Percentiles rank a stretch among this genome's conserved stretches.
Evolutionary conservation across 1,139 yeast species (phyloP).

Genomic region (Hansenula lynferdii): DNA sequence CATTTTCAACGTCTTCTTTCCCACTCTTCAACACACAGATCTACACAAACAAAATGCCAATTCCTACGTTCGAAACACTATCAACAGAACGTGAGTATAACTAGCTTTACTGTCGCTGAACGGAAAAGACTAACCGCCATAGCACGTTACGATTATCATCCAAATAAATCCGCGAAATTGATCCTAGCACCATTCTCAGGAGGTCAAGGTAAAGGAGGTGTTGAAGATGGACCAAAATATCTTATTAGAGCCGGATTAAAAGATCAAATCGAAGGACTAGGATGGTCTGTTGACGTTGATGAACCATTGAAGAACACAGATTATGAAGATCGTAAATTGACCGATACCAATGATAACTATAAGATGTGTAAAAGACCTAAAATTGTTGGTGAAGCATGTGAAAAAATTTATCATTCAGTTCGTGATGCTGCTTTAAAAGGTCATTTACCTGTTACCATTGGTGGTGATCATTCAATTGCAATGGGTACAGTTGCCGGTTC

Average conservation of each 20-base stretch:
- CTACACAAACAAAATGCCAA: background rate
- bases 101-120: too few relatives aligned
- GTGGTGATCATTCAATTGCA: constrained; percentile 97
- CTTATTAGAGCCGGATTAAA: constrained; percentile 69
- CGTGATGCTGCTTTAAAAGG: constrained; percentile 49
- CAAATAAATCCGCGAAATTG: constrained; percentile 52
- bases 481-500: constrained; percentile 91
- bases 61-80: background rate
- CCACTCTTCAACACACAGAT: background rate
- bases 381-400: constrained; percentile 71
- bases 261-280: constrained; percentile 55
- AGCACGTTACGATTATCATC: constrained; percentile 44
- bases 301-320: constrained; percentile 53
- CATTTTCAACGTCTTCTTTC: background rate
- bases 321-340: constrained; percentile 35
- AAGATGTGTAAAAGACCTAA: constrained; percentile 68
- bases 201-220: constrained; percentile 95
- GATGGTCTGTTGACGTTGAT: constrained; percentile 60
- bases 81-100: background rate
- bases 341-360: constrained; percentile 41
- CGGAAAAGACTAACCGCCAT: background rate
- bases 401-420: constrained; percentile 56
- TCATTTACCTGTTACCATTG: constrained; percentile 75
- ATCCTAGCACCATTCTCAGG: constrained; percentile 90
- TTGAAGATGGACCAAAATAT: constrained; percentile 88